Base-by-base conservation (phyloP, 1,284 basidiomycete species). In the Filobasidium uniguttulatum region DNA sequence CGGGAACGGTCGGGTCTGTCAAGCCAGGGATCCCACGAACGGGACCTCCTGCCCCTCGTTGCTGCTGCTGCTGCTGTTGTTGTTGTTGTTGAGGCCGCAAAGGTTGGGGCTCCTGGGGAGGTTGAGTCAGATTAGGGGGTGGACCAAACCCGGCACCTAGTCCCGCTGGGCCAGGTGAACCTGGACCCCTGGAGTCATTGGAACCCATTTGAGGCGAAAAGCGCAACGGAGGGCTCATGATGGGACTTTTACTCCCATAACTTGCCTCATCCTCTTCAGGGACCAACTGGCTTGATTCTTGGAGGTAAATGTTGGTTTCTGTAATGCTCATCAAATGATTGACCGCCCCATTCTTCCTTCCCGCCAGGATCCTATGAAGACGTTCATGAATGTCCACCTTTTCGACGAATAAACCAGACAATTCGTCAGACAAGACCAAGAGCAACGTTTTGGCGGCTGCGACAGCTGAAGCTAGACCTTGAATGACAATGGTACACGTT, bases 281-380 rank as follows among this genome's bases (percentile, higher is more conserved):
- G 5, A 29, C 26, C 15, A 43, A 26, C 12, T 20, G 23, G 15
- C 40, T 26, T n/a, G n/a, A n/a, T n/a, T 43, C 25, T 8, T 23
- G 40, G 57, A 88, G 77, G 68, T 97, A 98, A 54, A 98, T 87
- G 64, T 93, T 98, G 51, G 93, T 96, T 0, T 82, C 90, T 0
- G 93, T 97, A 69, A 97, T 90, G 69, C 97, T 90, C 67, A 96
- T 88, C 52, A 98, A 94, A 6, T 82, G 77, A 68, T 97, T 93
- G 36, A 98, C 74, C 22, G 84, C 77, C 52, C 75, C 75, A 43
- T 93, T 84, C 71, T 96, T 94, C 55, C 87, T 81, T 19, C 87
- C 88, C 10, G 87, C 85, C 55, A 96, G 78, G 64, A 96, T 89
- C 46, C 84, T 79, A 67, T 96, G 91, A 1, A 96, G 71, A 66